Base-by-base conservation (phyloP, 148 eudicot genomes). In the Linanthus parryae region DNA sequence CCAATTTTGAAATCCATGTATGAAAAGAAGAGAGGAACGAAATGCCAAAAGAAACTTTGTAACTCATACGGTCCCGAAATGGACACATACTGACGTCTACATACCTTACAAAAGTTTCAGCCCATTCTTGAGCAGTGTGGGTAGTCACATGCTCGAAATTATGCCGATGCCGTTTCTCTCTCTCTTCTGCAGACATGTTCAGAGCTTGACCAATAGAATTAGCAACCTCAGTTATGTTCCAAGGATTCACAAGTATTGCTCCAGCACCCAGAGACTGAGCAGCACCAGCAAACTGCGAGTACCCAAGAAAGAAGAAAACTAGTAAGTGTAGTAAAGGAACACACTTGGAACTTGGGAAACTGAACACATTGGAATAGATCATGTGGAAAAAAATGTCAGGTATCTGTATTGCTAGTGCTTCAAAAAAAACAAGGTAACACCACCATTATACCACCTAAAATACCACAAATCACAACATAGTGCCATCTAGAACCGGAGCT, bases 201-300 rank as follows among this genome's bases (percentile, higher is more conserved):
- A 92, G 71, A 57, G 99, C 99, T 62, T 79, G 83, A 33, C 72
- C 88, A 44, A 92, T 87, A 5, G 96, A 75, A 46, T 82, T 40
- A 44, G 99, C 96, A 60, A 87, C 94, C 58, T 87, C 99, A 45
- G 94, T 84, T 51, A 92, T 73, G 68, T 92, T 92, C 96, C 96
- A 87, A 7, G 96, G 99, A 66, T 92, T 92, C 22, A 92, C 98
- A 23, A 92, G 76, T 23, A 92, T 73, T 31, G 98, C 98, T 33
- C 98, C 98, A 52, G 96, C 99, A 49, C 96, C 96, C 52, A 92
- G 70, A 56, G 96, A 92, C 66, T 92, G 98, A 53, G 98, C 98
- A 70, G 98, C 98, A 65, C 98, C 98, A 41, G 98, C 98, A 81
- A 91, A 91, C 98, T 91, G 50, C 22, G 58, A 23, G 12, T 28